phyloP scores from a whole-genome alignment of 164 flowering plant species.

The Nymphaea thermarum region DNA sequence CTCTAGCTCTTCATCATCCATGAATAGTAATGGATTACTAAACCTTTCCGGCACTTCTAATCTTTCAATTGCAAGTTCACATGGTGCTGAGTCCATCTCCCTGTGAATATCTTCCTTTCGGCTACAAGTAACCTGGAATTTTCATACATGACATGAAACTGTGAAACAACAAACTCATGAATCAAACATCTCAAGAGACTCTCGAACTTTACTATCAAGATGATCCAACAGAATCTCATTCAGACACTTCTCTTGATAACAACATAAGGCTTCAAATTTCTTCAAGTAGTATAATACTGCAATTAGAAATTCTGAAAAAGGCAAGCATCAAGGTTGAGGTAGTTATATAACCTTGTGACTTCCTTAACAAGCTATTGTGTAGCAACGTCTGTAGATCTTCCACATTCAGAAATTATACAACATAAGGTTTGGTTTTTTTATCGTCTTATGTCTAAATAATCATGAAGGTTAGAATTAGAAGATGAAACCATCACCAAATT shows the following conservation, averaged over 20 bases:
- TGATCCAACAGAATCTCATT: background rate
- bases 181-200: background rate
- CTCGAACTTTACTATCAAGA: background rate
- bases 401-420: too few species aligned
- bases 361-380: too few species aligned
- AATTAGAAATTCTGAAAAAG: too few species aligned
- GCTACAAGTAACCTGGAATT: constrained; percentile 25
- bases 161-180: background rate
- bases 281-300: too few species aligned
- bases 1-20: constrained; percentile 95
- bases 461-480: too few species aligned
- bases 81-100: constrained; percentile 26
- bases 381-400: too few species aligned
- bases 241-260: background rate
- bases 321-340: too few species aligned
- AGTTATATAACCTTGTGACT: too few species aligned
- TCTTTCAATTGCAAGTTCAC: constrained; percentile 54
- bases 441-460: too few species aligned
- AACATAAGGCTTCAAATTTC: too few species aligned
- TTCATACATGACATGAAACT: constrained; percentile 1
- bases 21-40: constrained; percentile 21
- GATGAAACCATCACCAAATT: too few species aligned
- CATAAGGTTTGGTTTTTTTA: too few species aligned
- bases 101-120: constrained; percentile 16
- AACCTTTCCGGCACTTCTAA: constrained; percentile 18